Conservation (phyloP, 225 moss, liverwort and hornwort species). For the Polytrichum formosum region DNA sequence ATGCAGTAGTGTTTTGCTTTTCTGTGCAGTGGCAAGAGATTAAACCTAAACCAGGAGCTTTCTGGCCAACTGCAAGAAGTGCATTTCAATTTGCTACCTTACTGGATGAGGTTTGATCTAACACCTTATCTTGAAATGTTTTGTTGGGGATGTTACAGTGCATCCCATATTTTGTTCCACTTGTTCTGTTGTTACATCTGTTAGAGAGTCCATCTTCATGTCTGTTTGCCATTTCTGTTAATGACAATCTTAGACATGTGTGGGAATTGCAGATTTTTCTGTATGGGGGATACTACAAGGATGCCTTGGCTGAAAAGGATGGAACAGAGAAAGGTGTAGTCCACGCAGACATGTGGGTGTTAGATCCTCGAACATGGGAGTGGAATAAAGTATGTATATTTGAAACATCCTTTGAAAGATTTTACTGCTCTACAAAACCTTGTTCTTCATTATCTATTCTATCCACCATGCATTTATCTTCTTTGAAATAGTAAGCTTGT, state of each 20-base stretch:
- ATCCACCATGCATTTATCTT: no score
- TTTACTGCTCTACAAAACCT: no score
- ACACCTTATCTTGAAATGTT: no score
- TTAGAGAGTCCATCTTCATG: background rate
- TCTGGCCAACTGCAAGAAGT: conserved; percentile 76
- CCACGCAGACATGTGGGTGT: conserved; percentile 77
- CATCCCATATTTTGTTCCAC: no score
- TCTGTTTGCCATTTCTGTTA: no score
- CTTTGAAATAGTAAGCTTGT: no score
- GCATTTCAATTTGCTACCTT: conserved; percentile 68
- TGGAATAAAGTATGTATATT: conserved; percentile 64
- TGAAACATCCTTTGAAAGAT: background rate
- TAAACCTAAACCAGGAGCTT: conserved; percentile 73
- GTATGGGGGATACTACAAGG: conserved; percentile 85
- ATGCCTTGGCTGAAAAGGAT: conserved; percentile 64
- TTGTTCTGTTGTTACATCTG: background rate
- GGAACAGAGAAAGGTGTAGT: conserved; percentile 74
- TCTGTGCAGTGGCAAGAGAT: conserved; percentile 73
- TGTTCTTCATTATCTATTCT: background rate
- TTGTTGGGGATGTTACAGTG: no score
- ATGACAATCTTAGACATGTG: background rate
- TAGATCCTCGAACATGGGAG: conserved; percentile 74
- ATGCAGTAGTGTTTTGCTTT: conserved; percentile 8
- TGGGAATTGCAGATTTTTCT: conserved; percentile 54
- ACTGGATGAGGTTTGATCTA: conserved; percentile 66